phyloP scores from a whole-genome alignment of 208 protist genomes.

The Leishmania amazonensis region DNA sequence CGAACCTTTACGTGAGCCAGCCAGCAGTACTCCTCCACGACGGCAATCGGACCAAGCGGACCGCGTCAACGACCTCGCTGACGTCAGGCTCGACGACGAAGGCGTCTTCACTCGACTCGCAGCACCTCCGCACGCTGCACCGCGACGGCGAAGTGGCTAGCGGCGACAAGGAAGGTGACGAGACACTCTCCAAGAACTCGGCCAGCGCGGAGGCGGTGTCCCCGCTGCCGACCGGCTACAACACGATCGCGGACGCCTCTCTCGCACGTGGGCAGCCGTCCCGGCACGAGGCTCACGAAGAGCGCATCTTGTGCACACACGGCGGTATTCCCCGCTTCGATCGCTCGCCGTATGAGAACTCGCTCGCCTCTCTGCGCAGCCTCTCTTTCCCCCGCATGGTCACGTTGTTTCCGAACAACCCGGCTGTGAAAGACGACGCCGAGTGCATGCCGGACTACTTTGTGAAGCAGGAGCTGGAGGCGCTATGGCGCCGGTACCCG shows the following conservation, averaged over 20 bases:
- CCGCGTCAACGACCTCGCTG: background rate
- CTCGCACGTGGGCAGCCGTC: conserved; percentile 24
- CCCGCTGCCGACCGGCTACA: conserved; percentile 15
- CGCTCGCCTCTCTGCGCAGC: conserved; percentile 46
- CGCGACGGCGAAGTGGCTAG: conserved; percentile 19
- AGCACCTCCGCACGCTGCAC: background rate
- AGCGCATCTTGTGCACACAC: conserved; percentile 78
- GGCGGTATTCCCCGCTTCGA: conserved; percentile 78
- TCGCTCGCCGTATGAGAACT: conserved; percentile 44
- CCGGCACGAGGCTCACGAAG: conserved; percentile 46
- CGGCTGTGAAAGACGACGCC: conserved; percentile 39
- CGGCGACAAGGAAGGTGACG: conserved; percentile 13
- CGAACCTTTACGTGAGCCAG: conserved; percentile 45
- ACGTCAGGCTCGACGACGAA: background rate
- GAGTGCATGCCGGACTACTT: conserved; percentile 56
- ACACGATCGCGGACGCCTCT: conserved; percentile 29
- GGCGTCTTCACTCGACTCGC: background rate
- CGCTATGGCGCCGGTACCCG: conserved; percentile 36
- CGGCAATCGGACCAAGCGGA: background rate
- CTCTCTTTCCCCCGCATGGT: conserved; percentile 61
- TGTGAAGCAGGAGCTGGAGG: conserved; percentile 28
- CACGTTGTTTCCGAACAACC: conserved; percentile 74
- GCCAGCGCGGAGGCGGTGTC: background rate
- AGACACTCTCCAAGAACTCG: background rate
- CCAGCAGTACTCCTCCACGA: conserved; percentile 30